Evolutionary conservation across 805 yeast genomes (phyloP), one percentile per base, ranked within the genome.

Genomic region (Metschnikowia continentalis): DNA sequence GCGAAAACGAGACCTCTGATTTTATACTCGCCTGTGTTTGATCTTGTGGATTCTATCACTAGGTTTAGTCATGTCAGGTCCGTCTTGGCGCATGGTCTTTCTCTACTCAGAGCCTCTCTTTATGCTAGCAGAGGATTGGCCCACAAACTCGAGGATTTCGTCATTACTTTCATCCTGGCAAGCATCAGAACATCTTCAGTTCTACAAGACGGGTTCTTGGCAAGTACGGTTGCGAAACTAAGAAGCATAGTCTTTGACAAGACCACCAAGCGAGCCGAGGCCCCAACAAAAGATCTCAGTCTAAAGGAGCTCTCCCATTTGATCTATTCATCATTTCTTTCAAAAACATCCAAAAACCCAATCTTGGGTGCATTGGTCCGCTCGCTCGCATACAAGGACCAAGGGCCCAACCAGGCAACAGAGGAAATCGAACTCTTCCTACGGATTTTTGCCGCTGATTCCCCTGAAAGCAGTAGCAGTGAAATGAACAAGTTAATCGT

Each of bases 401-500:
- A 66, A 46, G 42, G 58, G 3, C 55, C 59, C 3, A 51, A 47
- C 3, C 63, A 65, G 1, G 43, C 56, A 6, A 50, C 49, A 20
- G 35, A 46, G 5, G 45, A 57, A 5, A 59, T 70, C 5, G 43
- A 50, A 32, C 26, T 50, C 3, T 36, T 61, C 14, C 36, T 43
- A 10, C n/a, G 40, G 17, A 47, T 61, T 2, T 67, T 66, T 51
- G 58, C 56, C 39, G 26, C 32, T 11, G 46, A 38, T 10, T n/a
- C 6, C 26, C 3, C 22, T 14, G 19, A 10, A 15, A 44, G 49
- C 47, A 26, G 13, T 2, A 32, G 51, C 20, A 56, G 60, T 37
- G 54, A 51, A 6, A 41, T 62, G 44, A 68, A 68, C 57, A 47
- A 49, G 49, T 53, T 67, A 19, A 52, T 67, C 2, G 52, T 61